Conservation (phyloP, 371 early-diverging fungal species). For the Saksenaea vasiformis region DNA sequence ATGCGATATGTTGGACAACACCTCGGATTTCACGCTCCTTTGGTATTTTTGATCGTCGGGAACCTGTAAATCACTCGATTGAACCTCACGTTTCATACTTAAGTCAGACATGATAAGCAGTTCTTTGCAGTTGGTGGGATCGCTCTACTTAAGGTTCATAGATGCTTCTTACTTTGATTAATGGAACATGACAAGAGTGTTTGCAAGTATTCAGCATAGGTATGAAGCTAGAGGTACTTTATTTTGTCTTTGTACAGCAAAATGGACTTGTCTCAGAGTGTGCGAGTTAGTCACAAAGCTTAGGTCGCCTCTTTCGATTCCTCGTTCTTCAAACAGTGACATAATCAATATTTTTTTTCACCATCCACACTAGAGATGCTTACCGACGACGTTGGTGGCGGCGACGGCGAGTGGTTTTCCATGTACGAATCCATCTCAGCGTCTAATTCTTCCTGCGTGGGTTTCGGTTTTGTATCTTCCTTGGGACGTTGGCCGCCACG, state of each 20-base stretch:
- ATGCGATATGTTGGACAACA: too few species aligned
- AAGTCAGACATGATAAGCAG: too few species aligned
- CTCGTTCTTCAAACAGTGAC: not conserved
- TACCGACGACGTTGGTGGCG: constrained; percentile 7
- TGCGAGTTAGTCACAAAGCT: not conserved
- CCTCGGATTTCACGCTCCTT: too few species aligned
- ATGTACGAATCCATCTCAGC: constrained; percentile 58
- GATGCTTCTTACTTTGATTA: too few species aligned
- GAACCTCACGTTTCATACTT: too few species aligned
- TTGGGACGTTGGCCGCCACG: constrained; percentile 13
- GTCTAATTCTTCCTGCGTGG: constrained; percentile 47
- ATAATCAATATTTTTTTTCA: not conserved
- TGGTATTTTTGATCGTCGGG: too few species aligned
- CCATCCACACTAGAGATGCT: not conserved
- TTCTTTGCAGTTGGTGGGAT: too few species aligned
- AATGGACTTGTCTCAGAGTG: not conserved
- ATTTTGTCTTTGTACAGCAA: not conserved
- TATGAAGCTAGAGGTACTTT: not conserved
- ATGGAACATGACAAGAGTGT: too few species aligned
- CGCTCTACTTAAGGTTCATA: too few species aligned
- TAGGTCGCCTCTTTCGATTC: not conserved
- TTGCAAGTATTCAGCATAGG: too few species aligned
- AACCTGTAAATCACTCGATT: too few species aligned
- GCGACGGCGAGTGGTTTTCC: constrained; percentile 11
- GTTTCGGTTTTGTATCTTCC: constrained; percentile 30